Evolutionary conservation across 768 basidiomycete species (phyloP), one percentile per base, ranked within the genome.

Genomic region (Phanerodontia chrysosporium): DNA sequence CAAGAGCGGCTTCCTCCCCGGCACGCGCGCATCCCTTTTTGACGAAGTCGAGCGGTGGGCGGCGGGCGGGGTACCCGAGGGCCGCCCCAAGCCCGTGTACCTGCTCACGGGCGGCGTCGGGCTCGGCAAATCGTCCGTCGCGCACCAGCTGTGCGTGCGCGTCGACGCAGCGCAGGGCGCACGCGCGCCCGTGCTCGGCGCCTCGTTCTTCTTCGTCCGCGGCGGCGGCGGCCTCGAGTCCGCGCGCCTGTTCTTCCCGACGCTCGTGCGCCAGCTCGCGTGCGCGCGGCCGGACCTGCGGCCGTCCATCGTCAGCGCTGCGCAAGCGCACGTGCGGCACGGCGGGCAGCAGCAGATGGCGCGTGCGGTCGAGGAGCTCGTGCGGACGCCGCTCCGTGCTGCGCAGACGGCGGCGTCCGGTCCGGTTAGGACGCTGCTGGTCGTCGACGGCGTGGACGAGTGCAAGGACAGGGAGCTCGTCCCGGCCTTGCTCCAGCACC

Each of bases 61-160:
- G 12, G 21, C n/a, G 45, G 45, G 1, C n/a, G 25, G n/a, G 3
- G 16, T 46, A 10, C 45, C 45, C 3, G 39, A 54, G 21, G 2
- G 6, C 29, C 7, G 18, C 4, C 49, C 57, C 10, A 51, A 30
- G 22, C 29, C n/a, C 1, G n/a, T 58, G 3, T 58, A 32, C 28
- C 24, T 13, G 7, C 57, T 58, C 25, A 51, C 18, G 18, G 57
- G 57, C 32, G 57, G 24, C 6, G 49, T 49, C 16, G 57, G 57
- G 2, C 30, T 48, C 2, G 57, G 57, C n/a, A 58, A 58, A 32
- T 58, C 57, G 1, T 24, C 49, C 1, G 18, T 58, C 27, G n/a
- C 21, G 16, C 25, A 46, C 21, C 45, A 46, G 9, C 25, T 46
- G 3, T 46, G 45, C 21, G 25, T 32, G n/a, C 35, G 30, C 21